Evolutionary conservation across 106 monocot species (phyloP).

Genomic region (Dendrobium chrysotoxum): DNA sequence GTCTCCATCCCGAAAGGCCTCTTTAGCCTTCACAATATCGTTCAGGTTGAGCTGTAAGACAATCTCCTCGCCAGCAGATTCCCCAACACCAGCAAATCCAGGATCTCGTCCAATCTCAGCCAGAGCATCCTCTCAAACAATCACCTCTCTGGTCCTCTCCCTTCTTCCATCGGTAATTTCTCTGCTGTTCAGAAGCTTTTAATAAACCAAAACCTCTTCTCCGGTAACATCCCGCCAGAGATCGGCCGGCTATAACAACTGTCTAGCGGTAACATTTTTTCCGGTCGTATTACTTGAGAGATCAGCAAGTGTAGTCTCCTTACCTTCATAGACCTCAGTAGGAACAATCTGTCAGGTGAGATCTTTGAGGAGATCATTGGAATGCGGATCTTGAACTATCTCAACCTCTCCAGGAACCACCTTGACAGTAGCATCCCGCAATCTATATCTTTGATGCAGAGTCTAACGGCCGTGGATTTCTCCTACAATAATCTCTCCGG

Average conservation of each 20-base stretch:
- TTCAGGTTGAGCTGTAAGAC: constrained; percentile 66
- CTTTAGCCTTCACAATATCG: constrained; percentile 42
- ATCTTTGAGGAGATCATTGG: constrained; percentile 32
- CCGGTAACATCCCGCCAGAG: constrained; percentile 34
- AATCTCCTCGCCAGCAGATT: constrained; percentile 60
- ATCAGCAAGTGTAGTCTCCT: constrained; percentile 52
- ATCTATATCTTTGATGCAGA: constrained; percentile 70
- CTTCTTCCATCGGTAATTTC: constrained; percentile 51
- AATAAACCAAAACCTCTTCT: constrained; percentile 47
- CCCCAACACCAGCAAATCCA: constrained; percentile 21
- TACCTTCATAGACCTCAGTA: constrained; percentile 56
- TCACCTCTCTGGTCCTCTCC: constrained; percentile 42
- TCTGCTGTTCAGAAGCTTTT: constrained; percentile 59
- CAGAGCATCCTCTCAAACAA: constrained; percentile 78
- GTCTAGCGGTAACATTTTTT: constrained; percentile 49
- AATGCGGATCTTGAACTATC: constrained; percentile 49
- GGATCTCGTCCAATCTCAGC: constrained; percentile 36
- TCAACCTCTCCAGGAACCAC: constrained; percentile 45
- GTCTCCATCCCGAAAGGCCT: constrained; percentile 53
- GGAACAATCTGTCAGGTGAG: constrained; percentile 39
- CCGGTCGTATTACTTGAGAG: constrained; percentile 34
- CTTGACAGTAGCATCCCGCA: constrained; percentile 55
- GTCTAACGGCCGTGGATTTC: constrained; percentile 79
- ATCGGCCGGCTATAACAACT: constrained; percentile 38
- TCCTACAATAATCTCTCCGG: constrained; percentile 34